A percentile compares a stretch with the other conserved stretches of the same genome.
phyloP scores from a whole-genome alignment of 371 early-diverging fungal species.

The Quaeritorhiza haematococci region DNA sequence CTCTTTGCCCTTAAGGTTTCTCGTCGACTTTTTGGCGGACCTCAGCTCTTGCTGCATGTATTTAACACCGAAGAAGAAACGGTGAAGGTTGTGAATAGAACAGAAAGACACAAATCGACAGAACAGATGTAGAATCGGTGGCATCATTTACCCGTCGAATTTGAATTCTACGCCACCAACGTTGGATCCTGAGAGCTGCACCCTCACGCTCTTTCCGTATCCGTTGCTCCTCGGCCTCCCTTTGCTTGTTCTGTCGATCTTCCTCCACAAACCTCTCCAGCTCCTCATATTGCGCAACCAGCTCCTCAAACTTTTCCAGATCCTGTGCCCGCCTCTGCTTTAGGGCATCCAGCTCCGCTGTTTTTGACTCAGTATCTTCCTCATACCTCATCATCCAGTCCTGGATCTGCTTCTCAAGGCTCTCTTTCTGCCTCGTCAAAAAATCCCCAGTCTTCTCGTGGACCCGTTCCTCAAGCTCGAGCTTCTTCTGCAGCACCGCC shows the following conservation, averaged over 20 bases:
- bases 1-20: background rate
- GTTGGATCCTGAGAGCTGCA: conserved; percentile 38
- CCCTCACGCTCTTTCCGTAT: conserved; percentile 10
- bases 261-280: conserved; percentile 48
- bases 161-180: conserved; percentile 35
- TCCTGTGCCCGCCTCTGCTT: conserved; percentile 39
- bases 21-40: too few relatives aligned
- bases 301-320: conserved; percentile 48
- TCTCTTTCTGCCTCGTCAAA: conserved; percentile 33
- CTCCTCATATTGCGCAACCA: conserved; percentile 43
- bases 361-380: conserved; percentile 48
- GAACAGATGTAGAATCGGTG: too few relatives aligned
- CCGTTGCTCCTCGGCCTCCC: conserved; percentile 34
- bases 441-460: conserved; percentile 44
- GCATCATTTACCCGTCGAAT: too few relatives aligned
- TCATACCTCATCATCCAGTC: conserved; percentile 55
- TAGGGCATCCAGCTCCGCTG: conserved; percentile 39
- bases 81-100: too few relatives aligned
- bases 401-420: conserved; percentile 43
- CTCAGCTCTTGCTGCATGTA: too few relatives aligned
- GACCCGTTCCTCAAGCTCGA: conserved; percentile 38
- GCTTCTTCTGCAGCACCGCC: conserved; percentile 10
- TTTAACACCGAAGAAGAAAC: too few relatives aligned
- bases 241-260: conserved; percentile 28
- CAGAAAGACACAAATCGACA: too few relatives aligned